Conservation (phyloP, 176 grass and related monocot genomes). For the Rhynchospora tenuis region DNA sequence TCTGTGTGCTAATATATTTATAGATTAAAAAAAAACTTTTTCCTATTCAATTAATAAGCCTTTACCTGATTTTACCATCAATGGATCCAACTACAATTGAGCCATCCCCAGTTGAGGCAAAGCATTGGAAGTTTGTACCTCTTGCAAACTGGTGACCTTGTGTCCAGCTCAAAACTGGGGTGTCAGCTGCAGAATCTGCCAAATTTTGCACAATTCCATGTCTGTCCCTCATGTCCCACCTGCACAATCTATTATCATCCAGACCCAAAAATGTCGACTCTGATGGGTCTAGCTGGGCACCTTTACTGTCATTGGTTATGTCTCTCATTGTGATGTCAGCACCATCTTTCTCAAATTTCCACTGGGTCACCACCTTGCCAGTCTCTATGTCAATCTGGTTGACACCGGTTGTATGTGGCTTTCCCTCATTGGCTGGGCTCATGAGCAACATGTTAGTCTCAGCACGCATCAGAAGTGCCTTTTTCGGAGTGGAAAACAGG, state of each 20-base stretch:
- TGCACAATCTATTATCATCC: slow-evolving; percentile 70
- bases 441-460: slow-evolving; percentile 94
- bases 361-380: slow-evolving; percentile 66
- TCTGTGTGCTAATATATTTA: not conserved
- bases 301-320: slow-evolving; percentile 83
- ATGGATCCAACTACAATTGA: slow-evolving; percentile 89
- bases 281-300: slow-evolving; percentile 65
- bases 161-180: slow-evolving; percentile 68
- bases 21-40: not conserved
- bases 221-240: slow-evolving; percentile 86
- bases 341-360: slow-evolving; percentile 91
- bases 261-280: slow-evolving; percentile 88
- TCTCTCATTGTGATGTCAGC: slow-evolving; percentile 81
- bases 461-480: slow-evolving; percentile 79
- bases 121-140: slow-evolving; percentile 87
- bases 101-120: slow-evolving; percentile 76
- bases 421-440: slow-evolving; percentile 88
- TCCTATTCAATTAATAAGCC: not conserved
- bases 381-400: slow-evolving; percentile 84
- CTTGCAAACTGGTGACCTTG: slow-evolving; percentile 88
- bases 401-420: slow-evolving; percentile 65
- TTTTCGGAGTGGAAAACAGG: slow-evolving; percentile 57
- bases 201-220: slow-evolving; percentile 71
- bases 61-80: slow-evolving; percentile 69
- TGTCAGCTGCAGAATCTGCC: slow-evolving; percentile 35